Evolutionary conservation across 192 early-diverging fungal species (phyloP), one percentile per base, ranked within the genome.

Genomic region (Dispira parvispora): DNA sequence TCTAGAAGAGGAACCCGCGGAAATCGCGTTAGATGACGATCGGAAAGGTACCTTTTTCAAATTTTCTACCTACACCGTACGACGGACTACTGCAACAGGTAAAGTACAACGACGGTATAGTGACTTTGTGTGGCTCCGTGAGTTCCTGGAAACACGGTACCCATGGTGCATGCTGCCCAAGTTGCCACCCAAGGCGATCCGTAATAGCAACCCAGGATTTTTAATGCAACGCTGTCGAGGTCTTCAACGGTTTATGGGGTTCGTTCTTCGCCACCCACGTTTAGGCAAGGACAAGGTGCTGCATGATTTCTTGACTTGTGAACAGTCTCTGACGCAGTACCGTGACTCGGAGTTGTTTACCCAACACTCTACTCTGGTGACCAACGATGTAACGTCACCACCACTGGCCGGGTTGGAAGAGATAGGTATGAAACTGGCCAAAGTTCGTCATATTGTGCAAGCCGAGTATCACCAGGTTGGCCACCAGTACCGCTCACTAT

Each of bases 91-190:
- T 18, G 79, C 72, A 12, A 62, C 68, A 44, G 72, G 73, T 44
- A 71, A 65, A 49, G 91, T 91, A 1, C 67, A 83, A 32, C 82
- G 94, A 14, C 79, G 94, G 66, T 96, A 91, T 70, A 91, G 85
- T 60, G 94, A 96, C 68, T 92, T 96, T 69, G 80, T 83, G 69
- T 92, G 89, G 90, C 72, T 96, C 32, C 78, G 82, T 55, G 89
- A 92, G 58, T 76, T 83, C 18, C 68, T 96, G 8, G 64, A 80
- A 46, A 86, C 82, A 60, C 69, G 82, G 54, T 97, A 93, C 65
- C 91, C 91, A 10, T 88, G 80, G 53, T 74, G 94, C 28, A 81
- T 89, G 63, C 76, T 86, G 28, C 84, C 89, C 14, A 81, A 83
- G 67, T 75, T 92, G 11, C 93, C 93, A 52, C 93, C 93, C 2